Evolutionary conservation across 768 basidiomycete genomes (phyloP), one percentile per base, ranked within the genome.

Genomic region (Daedalea quercina): DNA sequence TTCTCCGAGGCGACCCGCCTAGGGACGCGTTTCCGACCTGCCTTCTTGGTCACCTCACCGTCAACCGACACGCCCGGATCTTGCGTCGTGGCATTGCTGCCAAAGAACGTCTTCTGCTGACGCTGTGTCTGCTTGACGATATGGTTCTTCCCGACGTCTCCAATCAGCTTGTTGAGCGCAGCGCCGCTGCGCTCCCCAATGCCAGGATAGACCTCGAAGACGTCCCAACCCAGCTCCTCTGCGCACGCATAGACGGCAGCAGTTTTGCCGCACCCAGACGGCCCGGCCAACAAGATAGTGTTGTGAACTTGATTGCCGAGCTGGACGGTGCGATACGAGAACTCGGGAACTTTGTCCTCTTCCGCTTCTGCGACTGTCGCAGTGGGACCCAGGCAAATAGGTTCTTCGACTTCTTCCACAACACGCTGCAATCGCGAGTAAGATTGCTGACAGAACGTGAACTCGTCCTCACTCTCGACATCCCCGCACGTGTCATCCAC

Each of bases 181-280:
- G 82, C 74, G 6, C 88, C 90, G 54, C 81, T 88, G 33, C 96
- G 81, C 62, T 81, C 88, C n/a, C 94, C 94, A 48, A 94, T 84
- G 2, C 96, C 96, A 23, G 96, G 90, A 69, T 94, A 88, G 12
- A 98, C 93, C 67, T 99, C 96, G 63, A 97, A 96, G 12, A 98
- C 82, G 47, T 94, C 90, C 90, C 91, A 99, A 13, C 85, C 91
- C 31, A 99, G 75, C 69, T 99, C 95, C 50, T 84, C 81, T 3
- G 94, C 92, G 63, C 93, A 94, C 0, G 95, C 94, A 68, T 96
- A 94, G 1, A 96, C 87, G 20, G 91, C 80, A 1, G 91, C 85
- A 4, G 93, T 94, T 72, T 99, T 99, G 28, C 96, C 96, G 50
- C 76, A 76, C 11, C 94, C 95, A 28, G 78, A 69, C 1, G 92